A percentile compares a stretch with the other conserved stretches of the same genome.
These are phyloP conservation scores for Nicotiana attenuata DNA, from an alignment of 257 asterid genomes.

Conservation along the genomic window DNA sequence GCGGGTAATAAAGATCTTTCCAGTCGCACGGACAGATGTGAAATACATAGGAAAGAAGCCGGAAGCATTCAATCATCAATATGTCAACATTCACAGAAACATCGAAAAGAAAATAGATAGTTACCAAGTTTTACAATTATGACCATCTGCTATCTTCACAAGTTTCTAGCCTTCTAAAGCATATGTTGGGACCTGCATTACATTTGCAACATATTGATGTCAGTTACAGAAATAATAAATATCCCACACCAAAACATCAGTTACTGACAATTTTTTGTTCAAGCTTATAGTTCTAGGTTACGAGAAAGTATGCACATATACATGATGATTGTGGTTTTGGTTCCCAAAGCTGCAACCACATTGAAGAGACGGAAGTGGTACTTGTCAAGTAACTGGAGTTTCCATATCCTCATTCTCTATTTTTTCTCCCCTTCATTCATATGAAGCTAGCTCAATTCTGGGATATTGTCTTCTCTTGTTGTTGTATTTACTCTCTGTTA, in stretches of 20 bases:
- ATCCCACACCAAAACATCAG: neutral
- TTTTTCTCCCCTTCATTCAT: neutral
- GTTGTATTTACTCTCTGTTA: neutral
- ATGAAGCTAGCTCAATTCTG: neutral
- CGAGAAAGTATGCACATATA: neutral
- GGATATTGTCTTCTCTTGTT: neutral
- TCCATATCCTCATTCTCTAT: neutral
- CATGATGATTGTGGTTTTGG: neutral
- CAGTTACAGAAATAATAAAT: neutral
- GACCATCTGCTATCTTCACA: constrained; percentile 16
- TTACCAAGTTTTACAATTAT: neutral
- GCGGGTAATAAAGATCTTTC: neutral
- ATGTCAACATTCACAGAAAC: neutral
- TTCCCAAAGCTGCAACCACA: neutral
- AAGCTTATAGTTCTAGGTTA: neutral
- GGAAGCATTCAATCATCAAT: neutral
- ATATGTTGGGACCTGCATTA: constrained; percentile 58
- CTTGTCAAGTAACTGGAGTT: neutral
- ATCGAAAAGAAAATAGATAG: constrained; percentile 11
- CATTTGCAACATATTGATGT: constrained; percentile 12
- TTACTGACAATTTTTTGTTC: neutral
- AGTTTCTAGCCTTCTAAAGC: constrained; percentile 58
- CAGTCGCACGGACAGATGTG: neutral
- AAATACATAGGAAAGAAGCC: neutral
- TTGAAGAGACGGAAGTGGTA: neutral